These are phyloP conservation scores for Orbilia oligospora DNA, from an alignment of 2,329 filamentous ascomycete genomes.

Conservation along the genomic window DNA sequence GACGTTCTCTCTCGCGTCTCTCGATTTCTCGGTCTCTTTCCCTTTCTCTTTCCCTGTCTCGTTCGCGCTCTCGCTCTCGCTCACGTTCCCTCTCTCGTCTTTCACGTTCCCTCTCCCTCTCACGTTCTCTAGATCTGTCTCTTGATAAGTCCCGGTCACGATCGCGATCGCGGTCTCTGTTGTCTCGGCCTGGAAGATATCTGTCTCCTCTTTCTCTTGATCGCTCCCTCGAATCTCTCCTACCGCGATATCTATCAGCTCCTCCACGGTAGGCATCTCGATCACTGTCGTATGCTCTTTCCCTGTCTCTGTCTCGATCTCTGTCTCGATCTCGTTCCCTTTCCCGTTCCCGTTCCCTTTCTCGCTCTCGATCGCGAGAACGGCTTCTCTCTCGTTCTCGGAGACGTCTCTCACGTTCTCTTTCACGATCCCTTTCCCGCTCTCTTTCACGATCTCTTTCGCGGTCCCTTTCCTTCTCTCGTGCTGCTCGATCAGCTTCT, in stretches of 20 bases:
- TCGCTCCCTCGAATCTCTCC: slow-evolving; percentile 55
- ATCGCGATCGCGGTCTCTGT: slow-evolving; percentile 3
- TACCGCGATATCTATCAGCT: slow-evolving; percentile 50
- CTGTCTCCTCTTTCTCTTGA: slow-evolving; percentile 53
- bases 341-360: slow-evolving; percentile 45
- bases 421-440: slow-evolving; percentile 44
- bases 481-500: slow-evolving; percentile 38
- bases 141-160: slow-evolving; percentile 35
- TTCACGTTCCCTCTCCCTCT: slow-evolving; percentile 47
- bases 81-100: slow-evolving; percentile 47
- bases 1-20: slow-evolving; percentile 40
- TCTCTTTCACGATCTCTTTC: slow-evolving; percentile 44
- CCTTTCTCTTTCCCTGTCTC: slow-evolving; percentile 37
- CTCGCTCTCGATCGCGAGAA: slow-evolving; percentile 44
- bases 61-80: slow-evolving; percentile 40
- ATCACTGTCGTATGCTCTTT: slow-evolving; percentile 45
- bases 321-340: slow-evolving; percentile 31
- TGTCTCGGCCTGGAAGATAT: slow-evolving; percentile 28
- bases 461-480: slow-evolving; percentile 23
- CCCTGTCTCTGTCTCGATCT: slow-evolving; percentile 27
- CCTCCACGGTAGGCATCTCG: slow-evolving; percentile 52
- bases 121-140: slow-evolving; percentile 55
- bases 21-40: slow-evolving; percentile 44
- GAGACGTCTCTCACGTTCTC: slow-evolving; percentile 47
- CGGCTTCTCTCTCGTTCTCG: slow-evolving; percentile 51